Percentiles rank a stretch among this genome's conserved stretches.
Conservation (phyloP, 495 filamentous ascomycete genomes). For the Jackrogersella minutella region DNA sequence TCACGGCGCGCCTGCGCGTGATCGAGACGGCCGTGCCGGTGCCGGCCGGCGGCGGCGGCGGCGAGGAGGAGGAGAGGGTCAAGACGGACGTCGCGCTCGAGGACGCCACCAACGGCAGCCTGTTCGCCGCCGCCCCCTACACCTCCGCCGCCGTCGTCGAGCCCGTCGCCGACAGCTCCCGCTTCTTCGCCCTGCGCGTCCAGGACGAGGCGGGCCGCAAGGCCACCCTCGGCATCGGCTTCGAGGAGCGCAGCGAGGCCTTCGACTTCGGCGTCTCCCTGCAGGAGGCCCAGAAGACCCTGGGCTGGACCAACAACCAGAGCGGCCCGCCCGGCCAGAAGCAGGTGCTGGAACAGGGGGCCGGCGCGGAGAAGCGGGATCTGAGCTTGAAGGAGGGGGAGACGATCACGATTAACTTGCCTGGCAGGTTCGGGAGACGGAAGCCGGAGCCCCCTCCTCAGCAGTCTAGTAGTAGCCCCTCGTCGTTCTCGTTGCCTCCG, state of each 20-base stretch:
- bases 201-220: conserved; percentile 72
- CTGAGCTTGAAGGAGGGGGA: conserved; percentile 84
- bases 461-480: conserved; percentile 36
- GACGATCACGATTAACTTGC: conserved; percentile 82
- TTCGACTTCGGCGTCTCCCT: conserved; percentile 84
- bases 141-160: conserved; percentile 65
- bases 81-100: conserved; percentile 78
- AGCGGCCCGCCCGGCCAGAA: conserved; percentile 36
- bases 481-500: conserved; percentile 62
- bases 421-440: conserved; percentile 58
- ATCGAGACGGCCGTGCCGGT: conserved; percentile 71
- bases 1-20: conserved; percentile 80
- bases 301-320: conserved; percentile 52
- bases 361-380: conserved; percentile 66
- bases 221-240: conserved; percentile 81
- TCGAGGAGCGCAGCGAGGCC: conserved; percentile 82
- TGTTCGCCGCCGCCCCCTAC: conserved; percentile 85
- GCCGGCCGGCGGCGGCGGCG: conserved; percentile 41
- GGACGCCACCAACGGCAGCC: conserved; percentile 69
- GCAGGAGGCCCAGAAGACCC: conserved; percentile 71
- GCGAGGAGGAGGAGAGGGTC: conserved; percentile 60
- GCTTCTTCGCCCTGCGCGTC: conserved; percentile 85
- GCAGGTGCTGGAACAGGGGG: conserved; percentile 43
- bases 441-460: conserved; percentile 37
- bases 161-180: conserved; percentile 73